Percentiles rank a stretch among this genome's conserved stretches.
These are phyloP conservation scores for Ricinus communis DNA, from an alignment of 345 rosid species.

Conservation along the genomic window DNA sequence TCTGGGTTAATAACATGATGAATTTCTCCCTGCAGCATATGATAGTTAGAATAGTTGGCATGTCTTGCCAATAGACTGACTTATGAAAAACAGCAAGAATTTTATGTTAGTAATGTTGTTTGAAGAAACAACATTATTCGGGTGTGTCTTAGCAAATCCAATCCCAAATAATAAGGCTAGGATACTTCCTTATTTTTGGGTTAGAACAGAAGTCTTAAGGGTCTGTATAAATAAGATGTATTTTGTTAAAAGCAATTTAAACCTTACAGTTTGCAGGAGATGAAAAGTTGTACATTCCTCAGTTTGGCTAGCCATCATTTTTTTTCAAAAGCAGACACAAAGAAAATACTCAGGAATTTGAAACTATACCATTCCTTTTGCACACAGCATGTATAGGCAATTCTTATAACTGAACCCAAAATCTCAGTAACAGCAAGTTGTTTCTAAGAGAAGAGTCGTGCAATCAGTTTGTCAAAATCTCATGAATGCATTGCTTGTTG, in stretches of 20 bases:
- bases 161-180: too few relatives aligned
- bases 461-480: too few relatives aligned
- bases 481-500: too few relatives aligned
- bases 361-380: not conserved
- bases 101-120: too few relatives aligned
- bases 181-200: not conserved
- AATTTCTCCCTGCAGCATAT: constrained; percentile 70
- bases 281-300: not conserved
- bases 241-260: not conserved
- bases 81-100: too few relatives aligned
- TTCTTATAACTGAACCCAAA: not conserved
- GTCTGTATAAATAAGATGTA: not conserved
- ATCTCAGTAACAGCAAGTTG: not conserved
- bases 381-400: not conserved
- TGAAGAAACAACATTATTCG: too few relatives aligned
- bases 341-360: not conserved
- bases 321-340: not conserved
- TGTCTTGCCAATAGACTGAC: too few relatives aligned
- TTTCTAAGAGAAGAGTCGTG: too few relatives aligned
- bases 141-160: too few relatives aligned
- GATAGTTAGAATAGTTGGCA: constrained; percentile 18
- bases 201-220: not conserved
- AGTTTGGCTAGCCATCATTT: not conserved
- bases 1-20: constrained; percentile 91
- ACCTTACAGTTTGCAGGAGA: not conserved